Conservation (phyloP, 225 moss, liverwort and hornwort species). For the Anthoceros angustus region DNA sequence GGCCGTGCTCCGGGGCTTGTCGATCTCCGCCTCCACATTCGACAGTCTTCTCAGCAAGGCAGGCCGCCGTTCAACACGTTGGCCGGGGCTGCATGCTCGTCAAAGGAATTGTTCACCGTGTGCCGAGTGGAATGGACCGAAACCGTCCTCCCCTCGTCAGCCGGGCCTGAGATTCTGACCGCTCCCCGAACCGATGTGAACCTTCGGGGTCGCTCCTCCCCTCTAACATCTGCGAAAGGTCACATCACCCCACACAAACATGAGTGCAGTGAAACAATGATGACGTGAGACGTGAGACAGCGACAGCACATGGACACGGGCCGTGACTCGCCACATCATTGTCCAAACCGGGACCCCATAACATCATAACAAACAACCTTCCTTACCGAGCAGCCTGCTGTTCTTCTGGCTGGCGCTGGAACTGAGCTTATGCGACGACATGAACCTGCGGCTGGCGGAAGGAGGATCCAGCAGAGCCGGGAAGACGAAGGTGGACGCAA, state of each 20-base stretch:
- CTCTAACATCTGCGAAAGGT: neutral
- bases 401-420: neutral
- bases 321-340: too few relatives aligned
- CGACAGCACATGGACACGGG: neutral
- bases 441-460: neutral
- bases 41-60: neutral
- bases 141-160: neutral
- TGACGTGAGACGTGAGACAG: too few relatives aligned
- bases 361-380: neutral
- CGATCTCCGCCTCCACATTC: neutral
- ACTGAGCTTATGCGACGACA: neutral
- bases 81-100: neutral
- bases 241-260: neutral
- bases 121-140: neutral
- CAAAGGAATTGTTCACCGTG: neutral
- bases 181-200: neutral
- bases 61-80: neutral
- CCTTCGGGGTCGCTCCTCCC: neutral
- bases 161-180: neutral
- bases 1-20: neutral
- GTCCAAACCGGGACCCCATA: neutral
- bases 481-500: neutral
- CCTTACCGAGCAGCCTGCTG: neutral
- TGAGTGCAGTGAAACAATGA: too few relatives aligned
- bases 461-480: neutral